phyloP scores from a whole-genome alignment of 306 rosid species.

The Geum urbanum region DNA sequence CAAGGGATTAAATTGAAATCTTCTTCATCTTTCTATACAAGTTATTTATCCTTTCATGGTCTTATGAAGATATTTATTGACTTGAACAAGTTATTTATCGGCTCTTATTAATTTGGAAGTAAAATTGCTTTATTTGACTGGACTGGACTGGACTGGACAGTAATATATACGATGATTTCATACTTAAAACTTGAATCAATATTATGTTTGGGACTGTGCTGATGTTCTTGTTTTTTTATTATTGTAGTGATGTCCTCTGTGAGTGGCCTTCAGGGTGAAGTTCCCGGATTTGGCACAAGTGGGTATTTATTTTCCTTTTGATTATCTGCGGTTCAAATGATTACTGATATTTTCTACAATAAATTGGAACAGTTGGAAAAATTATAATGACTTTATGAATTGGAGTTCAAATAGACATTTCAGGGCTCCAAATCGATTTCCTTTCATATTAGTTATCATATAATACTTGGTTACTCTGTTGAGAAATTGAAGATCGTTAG shows the following conservation, averaged over 20 bases:
- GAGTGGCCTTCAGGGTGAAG: constrained; percentile 77
- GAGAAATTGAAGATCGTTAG: neutral
- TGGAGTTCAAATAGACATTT: neutral
- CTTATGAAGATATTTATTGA: neutral
- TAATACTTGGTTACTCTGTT: neutral
- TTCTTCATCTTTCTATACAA: neutral
- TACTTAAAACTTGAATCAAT: neutral
- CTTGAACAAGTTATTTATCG: neutral
- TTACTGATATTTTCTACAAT: neutral
- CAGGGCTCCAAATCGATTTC: neutral
- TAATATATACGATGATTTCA: constrained; percentile 9
- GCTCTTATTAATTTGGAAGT: constrained; percentile 6
- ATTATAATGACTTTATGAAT: neutral
- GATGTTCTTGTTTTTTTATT: constrained; percentile 24
- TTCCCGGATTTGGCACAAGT: constrained; percentile 70
- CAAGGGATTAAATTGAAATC: neutral
- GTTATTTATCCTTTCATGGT: neutral
- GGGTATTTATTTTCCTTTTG: constrained; percentile 36
- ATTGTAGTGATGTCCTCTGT: constrained; percentile 85
- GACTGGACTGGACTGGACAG: constrained; percentile 6
- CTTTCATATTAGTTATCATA: neutral
- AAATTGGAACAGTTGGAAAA: neutral
- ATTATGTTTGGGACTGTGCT: neutral
- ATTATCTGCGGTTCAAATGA: constrained; percentile 13
- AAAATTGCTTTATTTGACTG: neutral